A percentile compares a stretch with the other conserved stretches of the same genome.
Evolutionary conservation across 345 rosid genomes (phyloP).

Genomic region (Melaleuca quinquenervia): DNA sequence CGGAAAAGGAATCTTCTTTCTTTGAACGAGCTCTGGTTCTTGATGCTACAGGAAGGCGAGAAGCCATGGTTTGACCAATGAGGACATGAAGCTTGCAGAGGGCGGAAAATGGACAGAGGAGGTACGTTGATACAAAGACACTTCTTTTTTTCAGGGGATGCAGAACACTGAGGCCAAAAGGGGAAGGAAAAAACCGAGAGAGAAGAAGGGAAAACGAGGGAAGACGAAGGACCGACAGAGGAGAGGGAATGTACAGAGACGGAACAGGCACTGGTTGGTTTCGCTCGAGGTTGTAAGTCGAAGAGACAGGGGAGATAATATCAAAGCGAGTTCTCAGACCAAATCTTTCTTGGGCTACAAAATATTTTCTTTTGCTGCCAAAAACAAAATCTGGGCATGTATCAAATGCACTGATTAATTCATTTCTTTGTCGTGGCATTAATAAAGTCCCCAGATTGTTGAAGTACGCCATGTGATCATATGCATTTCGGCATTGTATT

Average conservation of each 20-base stretch:
- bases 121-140: not conserved
- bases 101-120: not conserved
- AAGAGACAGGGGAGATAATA: not conserved
- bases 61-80: not conserved
- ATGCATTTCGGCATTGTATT: not conserved
- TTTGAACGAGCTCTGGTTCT: not conserved
- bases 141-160: too few relatives aligned
- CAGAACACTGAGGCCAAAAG: too few relatives aligned
- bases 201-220: too few relatives aligned
- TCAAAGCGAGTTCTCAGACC: too few relatives aligned
- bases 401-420: too few relatives aligned
- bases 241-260: not conserved
- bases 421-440: not conserved
- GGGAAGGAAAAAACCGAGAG: too few relatives aligned
- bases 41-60: not conserved
- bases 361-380: not conserved
- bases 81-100: not conserved
- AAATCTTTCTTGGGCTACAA: not conserved
- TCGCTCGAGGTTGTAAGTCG: not conserved
- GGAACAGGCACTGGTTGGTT: too few relatives aligned
- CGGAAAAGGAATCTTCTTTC: not conserved
- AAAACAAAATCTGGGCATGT: too few relatives aligned
- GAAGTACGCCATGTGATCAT: not conserved
- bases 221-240: not conserved
- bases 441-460: not conserved